Evolutionary conservation across 768 basidiomycete species (phyloP), one percentile per base, ranked within the genome.

Genomic region (Mycena sanguinolenta): DNA sequence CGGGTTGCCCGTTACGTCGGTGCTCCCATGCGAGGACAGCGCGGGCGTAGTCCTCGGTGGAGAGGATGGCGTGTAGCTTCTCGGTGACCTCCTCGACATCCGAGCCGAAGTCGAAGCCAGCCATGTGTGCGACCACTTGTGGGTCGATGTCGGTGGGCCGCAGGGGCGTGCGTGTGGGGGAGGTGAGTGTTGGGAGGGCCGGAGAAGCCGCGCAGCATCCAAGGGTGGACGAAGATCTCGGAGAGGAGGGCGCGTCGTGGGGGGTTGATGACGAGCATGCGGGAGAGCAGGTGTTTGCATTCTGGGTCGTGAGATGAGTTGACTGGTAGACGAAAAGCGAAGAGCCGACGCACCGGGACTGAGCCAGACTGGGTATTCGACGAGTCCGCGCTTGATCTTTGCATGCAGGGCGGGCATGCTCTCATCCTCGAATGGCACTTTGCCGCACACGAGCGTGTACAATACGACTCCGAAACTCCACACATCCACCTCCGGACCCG

Each of bases 401-500:
- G 98, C 98, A 79, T 99, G 98, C 63, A 99, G 83, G 0, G 97
- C 98, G 2, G 98, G 98, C 97, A 99, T 99, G 78, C 93, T 96
- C 82, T 99, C 96, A 79, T 99, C 98, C 76, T 99, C 98, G 79
- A 99, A 99, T 0, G 98, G 97, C 2, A 99, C 98, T 83, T 98
- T 98, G 52, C 98, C 98, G 79, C 97, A 99, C 0, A 99, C 96
- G 58, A 99, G 88, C 27, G 98, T 96, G 76, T 99, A 99, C n/a
- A 99, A 88, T 16, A 99, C 98, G 71, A 99, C 97, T 7, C 98
- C 97, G 73, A 99, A 99, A 77, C 95, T 96, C 98, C 98, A 99
- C 5, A 99, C 93, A 76, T 99, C 98, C 66, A 99, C 98, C 79
- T 99, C 97, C 19, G 98, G 98, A 0, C 98, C 97, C 0, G 95